Conservation (phyloP, 2,329 filamentous ascomycete genomes). For the Phialophora macrospora region DNA sequence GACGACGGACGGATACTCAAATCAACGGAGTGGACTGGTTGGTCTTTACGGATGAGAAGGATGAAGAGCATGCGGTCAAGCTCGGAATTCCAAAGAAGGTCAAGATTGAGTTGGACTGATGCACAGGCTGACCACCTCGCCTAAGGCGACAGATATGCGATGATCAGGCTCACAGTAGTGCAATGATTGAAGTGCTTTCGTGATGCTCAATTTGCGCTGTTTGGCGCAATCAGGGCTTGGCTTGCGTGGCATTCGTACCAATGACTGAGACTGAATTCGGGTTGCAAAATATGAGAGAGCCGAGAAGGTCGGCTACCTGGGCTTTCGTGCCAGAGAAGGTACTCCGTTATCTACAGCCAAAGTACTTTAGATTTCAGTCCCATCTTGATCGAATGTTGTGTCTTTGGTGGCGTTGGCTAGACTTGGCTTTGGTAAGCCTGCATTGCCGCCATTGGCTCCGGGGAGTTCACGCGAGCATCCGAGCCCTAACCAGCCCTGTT, state of each 20-base stretch:
- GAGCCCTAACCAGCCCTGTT: no score
- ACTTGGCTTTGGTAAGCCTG: no score
- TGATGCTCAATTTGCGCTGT: neutral
- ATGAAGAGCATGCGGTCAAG: neutral
- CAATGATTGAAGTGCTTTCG: neutral
- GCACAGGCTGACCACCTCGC: neutral
- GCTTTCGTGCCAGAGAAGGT: neutral
- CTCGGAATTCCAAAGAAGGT: neutral
- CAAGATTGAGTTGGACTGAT: neutral
- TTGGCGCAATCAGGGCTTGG: no score
- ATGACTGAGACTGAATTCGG: neutral
- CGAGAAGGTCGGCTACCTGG: neutral
- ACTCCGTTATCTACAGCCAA: neutral
- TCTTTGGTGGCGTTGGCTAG: neutral
- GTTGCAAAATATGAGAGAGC: neutral
- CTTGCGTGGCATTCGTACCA: no score
- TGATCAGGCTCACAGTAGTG: neutral
- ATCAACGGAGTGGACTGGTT: neutral
- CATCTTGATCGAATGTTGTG: neutral
- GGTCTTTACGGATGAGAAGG: neutral
- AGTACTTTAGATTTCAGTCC: neutral
- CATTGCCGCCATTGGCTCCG: no score
- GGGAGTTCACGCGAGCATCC: no score
- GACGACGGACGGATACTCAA: neutral
- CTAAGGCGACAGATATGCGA: neutral